Evolutionary conservation across 495 filamentous ascomycete genomes (phyloP).

Genomic region (Haplographium delicatum): DNA sequence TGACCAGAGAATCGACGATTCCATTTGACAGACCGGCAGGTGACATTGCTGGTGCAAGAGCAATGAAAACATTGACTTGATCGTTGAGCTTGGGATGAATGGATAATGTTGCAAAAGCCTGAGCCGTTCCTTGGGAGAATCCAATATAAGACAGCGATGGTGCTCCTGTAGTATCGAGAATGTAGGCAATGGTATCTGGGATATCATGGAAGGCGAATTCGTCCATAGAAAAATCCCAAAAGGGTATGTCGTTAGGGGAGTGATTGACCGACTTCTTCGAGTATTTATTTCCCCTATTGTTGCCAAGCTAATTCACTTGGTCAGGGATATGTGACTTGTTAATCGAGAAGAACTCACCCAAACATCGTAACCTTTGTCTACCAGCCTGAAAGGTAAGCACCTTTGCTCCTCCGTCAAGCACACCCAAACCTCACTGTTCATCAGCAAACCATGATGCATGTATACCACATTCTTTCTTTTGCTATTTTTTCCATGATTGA

Average conservation of each 20-base stretch:
- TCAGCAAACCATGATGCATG: slow-evolving; percentile 91
- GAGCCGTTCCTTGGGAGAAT: slow-evolving; percentile 94
- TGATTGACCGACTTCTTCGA: slow-evolving; percentile 81
- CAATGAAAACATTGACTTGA: slow-evolving; percentile 94
- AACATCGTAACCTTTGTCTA: slow-evolving; percentile 92
- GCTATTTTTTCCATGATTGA: slow-evolving; percentile 65
- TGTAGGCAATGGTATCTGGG: slow-evolving; percentile 87
- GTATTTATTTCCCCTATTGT: slow-evolving; percentile 98
- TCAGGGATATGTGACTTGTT: slow-evolving; percentile 5
- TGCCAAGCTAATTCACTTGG: slow-evolving; percentile 60
- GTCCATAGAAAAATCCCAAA: slow-evolving; percentile 98
- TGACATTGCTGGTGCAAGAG: slow-evolving; percentile 94
- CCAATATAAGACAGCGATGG: slow-evolving; percentile 91
- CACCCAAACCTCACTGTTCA: slow-evolving; percentile 99
- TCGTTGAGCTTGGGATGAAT: slow-evolving; percentile 90
- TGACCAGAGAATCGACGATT: slow-evolving; percentile 87
- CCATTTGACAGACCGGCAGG: slow-evolving; percentile 84
- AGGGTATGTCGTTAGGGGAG: slow-evolving; percentile 67
- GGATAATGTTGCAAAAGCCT: slow-evolving; percentile 92
- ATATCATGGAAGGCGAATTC: slow-evolving; percentile 98
- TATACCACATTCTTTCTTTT: slow-evolving; percentile 84
- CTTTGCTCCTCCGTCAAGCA: slow-evolving; percentile 82
- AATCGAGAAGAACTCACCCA: slow-evolving; percentile 55
- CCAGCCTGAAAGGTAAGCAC: slow-evolving; percentile 81
- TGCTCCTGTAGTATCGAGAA: slow-evolving; percentile 76